Evolutionary conservation across 225 moss, liverwort and hornwort species (phyloP), one percentile per base, ranked within the genome.

Genomic region (Sphagnum contortum): DNA sequence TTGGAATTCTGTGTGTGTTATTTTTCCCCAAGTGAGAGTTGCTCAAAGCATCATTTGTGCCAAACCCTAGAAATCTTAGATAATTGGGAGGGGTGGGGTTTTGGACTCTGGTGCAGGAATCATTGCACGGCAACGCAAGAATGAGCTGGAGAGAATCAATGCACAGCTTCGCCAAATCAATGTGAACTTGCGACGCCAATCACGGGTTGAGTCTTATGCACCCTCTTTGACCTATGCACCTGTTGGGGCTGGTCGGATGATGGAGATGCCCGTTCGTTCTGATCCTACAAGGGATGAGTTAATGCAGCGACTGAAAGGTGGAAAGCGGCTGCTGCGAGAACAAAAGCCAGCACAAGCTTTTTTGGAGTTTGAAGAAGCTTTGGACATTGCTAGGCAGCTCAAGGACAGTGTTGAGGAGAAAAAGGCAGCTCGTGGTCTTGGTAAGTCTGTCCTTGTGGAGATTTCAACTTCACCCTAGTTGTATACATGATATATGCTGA

Each of bases 171-270:
- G 98, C 44, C 93, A 93, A 78, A 93, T 98, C 29, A 98, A 98
- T 73, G 63, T 86, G 29, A 93, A 86, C 61, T 77, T 98, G 2
- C 91, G 89, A 72, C 89, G 88, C 48, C 98, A 98, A 74, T 77
- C 87, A 56, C 80, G 98, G 53, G 75, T 98, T 61, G 98, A 98
- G 75, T 91, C 98, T 46, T 98, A 98, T 66, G 98, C 98, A 52
- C 98, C 98, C 48, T 76, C 77, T 66, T 81, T 98, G 81, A 98
- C 85, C 51, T 98, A 98, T 75, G 98, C 98, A 55, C 98, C 98
- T 59, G 85, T 93, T 52, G 87, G 87, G 29, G 76, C 64, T 65
- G 80, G 87, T 64, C 82, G 92, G 59, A 67, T 87, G 47, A 57
- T 71, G 65, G 80, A 80, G 6, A 59, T 59, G 55, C 68, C 84